These are phyloP conservation scores for Neoscytalidium dimidiatum DNA, from an alignment of 2,329 filamentous ascomycete genomes.

Conservation along the genomic window DNA sequence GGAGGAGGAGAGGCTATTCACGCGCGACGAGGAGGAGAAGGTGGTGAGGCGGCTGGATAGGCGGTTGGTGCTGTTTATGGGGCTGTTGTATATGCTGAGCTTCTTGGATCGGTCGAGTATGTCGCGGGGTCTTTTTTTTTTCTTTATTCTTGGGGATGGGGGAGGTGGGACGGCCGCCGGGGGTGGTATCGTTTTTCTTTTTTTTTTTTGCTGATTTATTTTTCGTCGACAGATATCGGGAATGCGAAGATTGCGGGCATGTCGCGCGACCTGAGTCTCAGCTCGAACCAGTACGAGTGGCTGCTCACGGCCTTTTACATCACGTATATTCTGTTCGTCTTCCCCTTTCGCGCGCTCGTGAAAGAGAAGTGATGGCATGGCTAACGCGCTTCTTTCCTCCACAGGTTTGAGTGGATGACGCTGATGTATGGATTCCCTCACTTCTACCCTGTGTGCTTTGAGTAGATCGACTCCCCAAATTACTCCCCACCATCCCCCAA, in stretches of 20 bases:
- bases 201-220: not conserved
- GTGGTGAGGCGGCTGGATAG: constrained; percentile 77
- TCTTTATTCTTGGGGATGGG: not conserved
- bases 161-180: not conserved
- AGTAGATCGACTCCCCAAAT: not conserved
- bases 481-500: not conserved
- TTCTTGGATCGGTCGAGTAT: constrained; percentile 85
- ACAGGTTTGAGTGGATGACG: constrained; percentile 64
- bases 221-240: constrained; percentile 54
- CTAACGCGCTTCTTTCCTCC: not conserved
- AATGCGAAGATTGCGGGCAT: constrained; percentile 65
- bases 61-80: constrained; percentile 76
- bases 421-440: constrained; percentile 46
- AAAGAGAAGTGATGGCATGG: too few species aligned
- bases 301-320: constrained; percentile 65
- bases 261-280: constrained; percentile 55
- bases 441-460: constrained; percentile 2
- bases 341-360: not conserved
- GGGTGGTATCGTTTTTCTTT: not conserved
- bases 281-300: constrained; percentile 61
- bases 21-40: constrained; percentile 68
- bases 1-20: constrained; percentile 56
- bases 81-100: constrained; percentile 78
- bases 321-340: constrained; percentile 57
- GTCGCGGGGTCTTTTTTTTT: too few species aligned